Evolutionary conservation across 2,329 filamentous ascomycete genomes (phyloP).

Genomic region (Neofusicoccum laricinum): DNA sequence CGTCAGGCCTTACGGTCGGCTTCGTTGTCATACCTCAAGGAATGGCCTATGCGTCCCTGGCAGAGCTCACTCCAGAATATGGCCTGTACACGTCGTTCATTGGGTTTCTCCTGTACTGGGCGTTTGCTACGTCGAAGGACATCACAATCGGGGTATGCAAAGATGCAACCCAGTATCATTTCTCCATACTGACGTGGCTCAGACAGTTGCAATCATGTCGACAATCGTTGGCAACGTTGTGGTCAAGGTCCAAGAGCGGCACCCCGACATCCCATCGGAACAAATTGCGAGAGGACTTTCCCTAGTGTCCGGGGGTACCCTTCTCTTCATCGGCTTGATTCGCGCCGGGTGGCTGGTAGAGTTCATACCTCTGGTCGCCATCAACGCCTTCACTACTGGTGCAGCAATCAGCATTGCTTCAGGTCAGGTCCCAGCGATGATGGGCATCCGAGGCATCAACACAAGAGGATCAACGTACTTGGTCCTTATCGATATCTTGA

Average conservation of each 20-base stretch:
- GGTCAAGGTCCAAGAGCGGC: slow-evolving; percentile 51
- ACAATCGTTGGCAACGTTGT: slow-evolving; percentile 81
- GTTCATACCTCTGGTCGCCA: slow-evolving; percentile 77
- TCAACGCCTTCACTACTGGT: slow-evolving; percentile 60
- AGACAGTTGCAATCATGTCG: slow-evolving; percentile 90
- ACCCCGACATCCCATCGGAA: slow-evolving; percentile 59
- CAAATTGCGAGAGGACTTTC: slow-evolving; percentile 73
- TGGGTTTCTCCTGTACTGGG: slow-evolving; percentile 92
- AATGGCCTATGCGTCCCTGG: slow-evolving; percentile 92
- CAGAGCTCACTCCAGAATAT: slow-evolving; percentile 83
- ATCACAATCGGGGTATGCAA: slow-evolving; percentile 85
- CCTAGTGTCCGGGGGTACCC: slow-evolving; percentile 71
- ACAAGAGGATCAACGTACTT: not conserved
- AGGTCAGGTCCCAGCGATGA: slow-evolving; percentile 61
- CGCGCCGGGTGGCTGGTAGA: slow-evolving; percentile 85
- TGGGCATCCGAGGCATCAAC: slow-evolving; percentile 44
- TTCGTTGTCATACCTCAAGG: slow-evolving; percentile 85
- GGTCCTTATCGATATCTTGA: slow-evolving; percentile 17
- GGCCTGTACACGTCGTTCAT: slow-evolving; percentile 92
- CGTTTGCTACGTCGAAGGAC: slow-evolving; percentile 77
- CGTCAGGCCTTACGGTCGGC: slow-evolving; percentile 62
- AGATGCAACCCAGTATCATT: slow-evolving; percentile 20
- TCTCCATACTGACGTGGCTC: slow-evolving; percentile 5
- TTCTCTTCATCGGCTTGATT: slow-evolving; percentile 71
- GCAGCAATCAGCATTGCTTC: slow-evolving; percentile 64